Evolutionary conservation across 129 eudicot species (phyloP).

Genomic region (Gnaphalium uliginosum): DNA sequence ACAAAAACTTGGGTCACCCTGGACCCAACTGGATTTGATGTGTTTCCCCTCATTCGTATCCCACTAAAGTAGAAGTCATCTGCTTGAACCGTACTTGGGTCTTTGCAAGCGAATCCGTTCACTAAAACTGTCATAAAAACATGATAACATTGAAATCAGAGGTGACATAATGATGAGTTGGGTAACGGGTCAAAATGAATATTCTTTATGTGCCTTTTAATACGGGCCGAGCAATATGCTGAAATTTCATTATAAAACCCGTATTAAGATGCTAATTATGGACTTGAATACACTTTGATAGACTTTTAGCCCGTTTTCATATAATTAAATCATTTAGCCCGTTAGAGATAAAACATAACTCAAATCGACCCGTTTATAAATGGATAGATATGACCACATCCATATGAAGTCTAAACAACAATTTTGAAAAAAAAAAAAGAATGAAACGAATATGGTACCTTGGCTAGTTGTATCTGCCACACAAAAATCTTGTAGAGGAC

Average conservation of each 20-base stretch:
- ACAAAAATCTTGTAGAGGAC: constrained; percentile 50
- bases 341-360: background rate
- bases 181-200: background rate
- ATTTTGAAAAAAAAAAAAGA: background rate
- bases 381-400: background rate
- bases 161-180: too few species aligned
- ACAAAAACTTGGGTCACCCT: constrained; percentile 33
- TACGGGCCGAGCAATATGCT: background rate
- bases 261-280: background rate
- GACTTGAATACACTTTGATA: background rate
- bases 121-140: constrained; percentile 27
- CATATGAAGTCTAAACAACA: background rate
- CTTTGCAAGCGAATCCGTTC: constrained; percentile 36
- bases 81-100: constrained; percentile 27
- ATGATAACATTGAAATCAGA: background rate
- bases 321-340: background rate
- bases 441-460: constrained; percentile 11
- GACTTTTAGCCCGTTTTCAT: background rate
- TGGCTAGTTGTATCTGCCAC: constrained; percentile 34
- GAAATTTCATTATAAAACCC: too few species aligned
- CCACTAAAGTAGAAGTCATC: constrained; percentile 46
- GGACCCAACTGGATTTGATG: constrained; percentile 42
- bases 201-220: background rate
- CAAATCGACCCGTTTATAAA: background rate
- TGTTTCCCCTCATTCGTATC: constrained; percentile 40